Percentiles rank a stretch among this genome's conserved stretches.
These are phyloP conservation scores for Schizosaccharomyces octosporus DNA, from an alignment of 805 yeast species.

Conservation along the genomic window DNA sequence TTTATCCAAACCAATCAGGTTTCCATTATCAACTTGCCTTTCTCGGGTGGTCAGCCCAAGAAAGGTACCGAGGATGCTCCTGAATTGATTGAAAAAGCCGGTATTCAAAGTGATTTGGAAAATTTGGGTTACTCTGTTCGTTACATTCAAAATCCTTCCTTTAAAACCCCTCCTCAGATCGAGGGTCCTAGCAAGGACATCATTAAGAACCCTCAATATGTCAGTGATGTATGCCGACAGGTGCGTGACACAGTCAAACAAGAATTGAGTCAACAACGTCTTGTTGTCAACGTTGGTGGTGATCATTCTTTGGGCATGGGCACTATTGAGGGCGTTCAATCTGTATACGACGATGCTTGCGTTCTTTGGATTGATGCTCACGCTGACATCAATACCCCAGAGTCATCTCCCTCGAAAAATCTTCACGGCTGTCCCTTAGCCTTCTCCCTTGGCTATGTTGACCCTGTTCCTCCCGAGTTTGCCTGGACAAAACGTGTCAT, in stretches of 20 bases:
- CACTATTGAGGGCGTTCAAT: conserved; percentile 63
- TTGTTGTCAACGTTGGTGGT: conserved; percentile 81
- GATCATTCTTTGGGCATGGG: conserved; percentile 94
- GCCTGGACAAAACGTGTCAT: conserved; percentile 57
- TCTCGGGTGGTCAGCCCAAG: conserved; percentile 86
- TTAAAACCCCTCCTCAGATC: conserved; percentile 11
- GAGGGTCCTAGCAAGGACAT: conserved; percentile 30
- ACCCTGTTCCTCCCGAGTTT: conserved; percentile 42
- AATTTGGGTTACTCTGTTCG: conserved; percentile 49
- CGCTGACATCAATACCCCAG: conserved; percentile 83
- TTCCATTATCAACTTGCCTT: conserved; percentile 70
- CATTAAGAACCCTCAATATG: conserved; percentile 53
- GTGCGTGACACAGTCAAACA: conserved; percentile 39
- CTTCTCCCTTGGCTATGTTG: conserved; percentile 56
- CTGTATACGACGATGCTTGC: conserved; percentile 64
- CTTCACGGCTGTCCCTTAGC: conserved; percentile 93
- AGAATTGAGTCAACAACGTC: conserved; percentile 21
- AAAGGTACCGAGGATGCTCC: conserved; percentile 91
- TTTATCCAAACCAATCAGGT: conserved; percentile 30
- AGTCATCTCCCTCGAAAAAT: conserved; percentile 65
- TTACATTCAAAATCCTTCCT: conserved; percentile 13
- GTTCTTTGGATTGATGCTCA: conserved; percentile 94
- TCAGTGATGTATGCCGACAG: conserved; percentile 41
- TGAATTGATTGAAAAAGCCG: conserved; percentile 46
- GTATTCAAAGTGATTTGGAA: conserved; percentile 37